These are phyloP conservation scores for Ambrosia artemisiifolia DNA, from an alignment of 129 eudicot genomes.

Conservation along the genomic window DNA sequence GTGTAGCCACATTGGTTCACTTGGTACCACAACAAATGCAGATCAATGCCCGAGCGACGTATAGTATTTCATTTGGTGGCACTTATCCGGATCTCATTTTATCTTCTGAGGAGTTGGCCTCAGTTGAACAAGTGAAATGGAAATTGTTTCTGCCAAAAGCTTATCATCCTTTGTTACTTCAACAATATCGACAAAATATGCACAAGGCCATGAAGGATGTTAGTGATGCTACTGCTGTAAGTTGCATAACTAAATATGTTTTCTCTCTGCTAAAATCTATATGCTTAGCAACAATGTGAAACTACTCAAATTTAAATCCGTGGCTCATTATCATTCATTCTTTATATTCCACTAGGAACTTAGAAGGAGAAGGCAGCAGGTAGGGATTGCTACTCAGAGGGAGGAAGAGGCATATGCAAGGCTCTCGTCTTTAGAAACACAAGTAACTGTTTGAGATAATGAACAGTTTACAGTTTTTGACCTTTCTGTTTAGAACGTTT, in stretches of 20 bases:
- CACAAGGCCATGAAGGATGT: slow-evolving; percentile 67
- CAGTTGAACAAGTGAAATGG: slow-evolving; percentile 55
- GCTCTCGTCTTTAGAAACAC: slow-evolving; percentile 54
- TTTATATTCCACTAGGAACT: slow-evolving; percentile 53
- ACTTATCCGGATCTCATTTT: slow-evolving; percentile 57
- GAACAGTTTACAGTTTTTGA: slow-evolving; percentile 1
- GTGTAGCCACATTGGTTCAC: neutral
- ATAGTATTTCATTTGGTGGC: slow-evolving; percentile 84
- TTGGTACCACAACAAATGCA: slow-evolving; percentile 32
- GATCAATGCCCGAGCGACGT: slow-evolving; percentile 93
- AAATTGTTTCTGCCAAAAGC: slow-evolving; percentile 75
- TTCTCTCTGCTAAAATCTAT: neutral
- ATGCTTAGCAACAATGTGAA: slow-evolving; percentile 1
- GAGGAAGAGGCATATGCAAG: slow-evolving; percentile 49
- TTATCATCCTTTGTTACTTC: slow-evolving; percentile 85
- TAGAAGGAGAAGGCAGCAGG: slow-evolving; percentile 77
- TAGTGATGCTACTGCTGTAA: slow-evolving; percentile 70
- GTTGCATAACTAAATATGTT: slow-evolving; percentile 17
- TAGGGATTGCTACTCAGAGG: slow-evolving; percentile 40
- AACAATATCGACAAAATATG: slow-evolving; percentile 58
- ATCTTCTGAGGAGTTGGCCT: slow-evolving; percentile 42
- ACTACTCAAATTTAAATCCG: slow-evolving; percentile 7
- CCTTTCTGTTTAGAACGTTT: slow-evolving; percentile 11
- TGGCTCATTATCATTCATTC: slow-evolving; percentile 9
- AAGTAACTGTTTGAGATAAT: slow-evolving; percentile 41